These are phyloP conservation scores for Mycosarcoma maydis DNA, from an alignment of 1,284 basidiomycete genomes.

Conservation along the genomic window DNA sequence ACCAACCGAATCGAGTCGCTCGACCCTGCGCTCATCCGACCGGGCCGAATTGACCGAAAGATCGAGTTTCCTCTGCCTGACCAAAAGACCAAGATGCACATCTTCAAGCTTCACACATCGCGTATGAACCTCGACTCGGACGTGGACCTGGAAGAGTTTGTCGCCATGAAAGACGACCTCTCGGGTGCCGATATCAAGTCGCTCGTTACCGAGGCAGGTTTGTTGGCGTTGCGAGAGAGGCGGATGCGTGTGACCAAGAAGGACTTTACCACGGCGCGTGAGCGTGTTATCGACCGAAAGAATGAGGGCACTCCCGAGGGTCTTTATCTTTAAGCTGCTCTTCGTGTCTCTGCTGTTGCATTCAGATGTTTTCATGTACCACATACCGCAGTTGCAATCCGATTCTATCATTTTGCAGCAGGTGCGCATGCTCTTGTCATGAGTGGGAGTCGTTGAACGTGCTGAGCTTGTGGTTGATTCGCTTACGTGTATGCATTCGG, in stretches of 20 bases:
- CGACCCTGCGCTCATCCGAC: slow-evolving; percentile 95
- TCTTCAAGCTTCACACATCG: slow-evolving; percentile 95
- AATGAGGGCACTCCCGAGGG: slow-evolving; percentile 63
- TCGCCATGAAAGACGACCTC: slow-evolving; percentile 94
- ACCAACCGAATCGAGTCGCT: slow-evolving; percentile 93
- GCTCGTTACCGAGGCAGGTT: slow-evolving; percentile 81
- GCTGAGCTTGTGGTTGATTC: too few relatives aligned
- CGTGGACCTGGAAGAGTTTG: slow-evolving; percentile 94
- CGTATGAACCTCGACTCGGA: slow-evolving; percentile 92
- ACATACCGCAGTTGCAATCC: too few relatives aligned
- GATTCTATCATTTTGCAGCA: too few relatives aligned
- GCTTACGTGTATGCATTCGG: too few relatives aligned
- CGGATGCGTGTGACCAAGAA: slow-evolving; percentile 94
- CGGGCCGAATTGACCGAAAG: slow-evolving; percentile 99
- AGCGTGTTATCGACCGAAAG: slow-evolving; percentile 66
- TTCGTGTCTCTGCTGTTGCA: too few relatives aligned
- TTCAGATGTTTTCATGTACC: too few relatives aligned
- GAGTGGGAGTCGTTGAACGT: too few relatives aligned
- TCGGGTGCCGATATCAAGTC: slow-evolving; percentile 96
- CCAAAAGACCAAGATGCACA: slow-evolving; percentile 73
- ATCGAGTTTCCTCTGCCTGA: slow-evolving; percentile 72
- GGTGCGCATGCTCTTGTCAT: too few relatives aligned
- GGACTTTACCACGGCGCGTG: slow-evolving; percentile 65
- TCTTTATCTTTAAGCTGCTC: slow-evolving; percentile 46
- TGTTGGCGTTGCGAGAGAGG: slow-evolving; percentile 91